phyloP scores from a whole-genome alignment of 352 stramenopile species.

The Phytophthora litchii region DNA sequence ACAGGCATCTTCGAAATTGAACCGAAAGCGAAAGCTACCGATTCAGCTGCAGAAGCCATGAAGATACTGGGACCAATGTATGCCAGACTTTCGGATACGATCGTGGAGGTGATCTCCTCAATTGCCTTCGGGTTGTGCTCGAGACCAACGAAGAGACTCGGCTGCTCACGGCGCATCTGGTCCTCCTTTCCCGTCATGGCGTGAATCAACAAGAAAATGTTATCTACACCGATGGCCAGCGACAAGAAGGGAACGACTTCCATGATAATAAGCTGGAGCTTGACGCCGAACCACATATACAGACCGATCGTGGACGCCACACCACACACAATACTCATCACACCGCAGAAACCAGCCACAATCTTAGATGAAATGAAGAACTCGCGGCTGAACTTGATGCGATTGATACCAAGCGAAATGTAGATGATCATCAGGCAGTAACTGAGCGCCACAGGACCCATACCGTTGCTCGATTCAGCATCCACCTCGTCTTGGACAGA shows the following conservation, averaged over 20 bases:
- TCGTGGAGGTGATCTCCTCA: constrained; percentile 41
- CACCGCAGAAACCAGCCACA: constrained; percentile 55
- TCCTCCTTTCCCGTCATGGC: constrained; percentile 58
- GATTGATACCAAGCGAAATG: constrained; percentile 69
- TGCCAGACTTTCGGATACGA: constrained; percentile 49
- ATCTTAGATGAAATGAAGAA: constrained; percentile 73
- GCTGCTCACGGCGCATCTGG: constrained; percentile 35
- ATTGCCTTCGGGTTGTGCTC: constrained; percentile 44
- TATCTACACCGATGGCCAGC: constrained; percentile 71
- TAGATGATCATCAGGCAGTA: constrained; percentile 76
- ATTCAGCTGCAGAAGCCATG: constrained; percentile 63
- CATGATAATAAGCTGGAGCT: constrained; percentile 77
- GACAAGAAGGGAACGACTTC: constrained; percentile 74
- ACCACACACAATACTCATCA: constrained; percentile 63
- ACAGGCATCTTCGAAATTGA: constrained; percentile 69
- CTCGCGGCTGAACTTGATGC: constrained; percentile 47
- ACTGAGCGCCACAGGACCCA: constrained; percentile 54
- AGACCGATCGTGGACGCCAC: constrained; percentile 65
- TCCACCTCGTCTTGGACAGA: constrained; percentile 69
- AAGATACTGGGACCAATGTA: constrained; percentile 72
- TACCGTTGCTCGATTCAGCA: constrained; percentile 53
- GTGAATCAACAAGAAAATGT: constrained; percentile 75
- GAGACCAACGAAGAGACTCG: constrained; percentile 49
- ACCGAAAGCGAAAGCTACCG: constrained; percentile 60
- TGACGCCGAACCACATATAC: constrained; percentile 64